These are phyloP conservation scores for Coemansia sp. DNA, from an alignment of 192 early-diverging fungal species.

Conservation along the genomic window DNA sequence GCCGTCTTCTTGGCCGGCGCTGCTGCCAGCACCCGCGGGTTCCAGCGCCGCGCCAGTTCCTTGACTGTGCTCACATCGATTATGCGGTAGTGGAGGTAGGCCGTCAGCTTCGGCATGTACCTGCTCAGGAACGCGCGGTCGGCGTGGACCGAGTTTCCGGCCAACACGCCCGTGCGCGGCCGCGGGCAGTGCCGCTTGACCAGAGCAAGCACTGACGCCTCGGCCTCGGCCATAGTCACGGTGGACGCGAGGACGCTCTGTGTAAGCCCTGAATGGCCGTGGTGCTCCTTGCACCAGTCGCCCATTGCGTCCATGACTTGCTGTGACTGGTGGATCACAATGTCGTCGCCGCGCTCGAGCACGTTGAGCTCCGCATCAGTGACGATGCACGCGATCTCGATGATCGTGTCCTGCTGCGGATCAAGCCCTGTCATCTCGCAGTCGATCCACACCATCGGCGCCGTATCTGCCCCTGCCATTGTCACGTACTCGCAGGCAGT, in stretches of 20 bases:
- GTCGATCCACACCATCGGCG: slow-evolving; percentile 49
- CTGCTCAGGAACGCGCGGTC: slow-evolving; percentile 79
- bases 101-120: slow-evolving; percentile 71
- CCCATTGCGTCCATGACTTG: slow-evolving; percentile 81
- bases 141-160: slow-evolving; percentile 90
- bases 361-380: slow-evolving; percentile 84
- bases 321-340: slow-evolving; percentile 69
- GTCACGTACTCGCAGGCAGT: background rate
- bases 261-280: slow-evolving; percentile 82
- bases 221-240: slow-evolving; percentile 62
- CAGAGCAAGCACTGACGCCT: slow-evolving; percentile 65
- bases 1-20: slow-evolving; percentile 57
- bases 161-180: slow-evolving; percentile 61
- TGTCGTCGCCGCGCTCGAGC: slow-evolving; percentile 66
- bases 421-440: slow-evolving; percentile 53
- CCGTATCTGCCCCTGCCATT: slow-evolving; percentile 1
- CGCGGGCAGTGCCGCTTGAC: slow-evolving; percentile 64
- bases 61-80: slow-evolving; percentile 88
- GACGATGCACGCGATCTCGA: slow-evolving; percentile 85
- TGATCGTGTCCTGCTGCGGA: slow-evolving; percentile 64
- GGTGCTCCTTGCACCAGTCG: slow-evolving; percentile 84
- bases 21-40: slow-evolving; percentile 45
- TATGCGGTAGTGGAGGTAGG: slow-evolving; percentile 79
- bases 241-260: slow-evolving; percentile 62
- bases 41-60: slow-evolving; percentile 81